Conservation (phyloP, 371 early-diverging fungal genomes). For the Mucor racemosus region DNA sequence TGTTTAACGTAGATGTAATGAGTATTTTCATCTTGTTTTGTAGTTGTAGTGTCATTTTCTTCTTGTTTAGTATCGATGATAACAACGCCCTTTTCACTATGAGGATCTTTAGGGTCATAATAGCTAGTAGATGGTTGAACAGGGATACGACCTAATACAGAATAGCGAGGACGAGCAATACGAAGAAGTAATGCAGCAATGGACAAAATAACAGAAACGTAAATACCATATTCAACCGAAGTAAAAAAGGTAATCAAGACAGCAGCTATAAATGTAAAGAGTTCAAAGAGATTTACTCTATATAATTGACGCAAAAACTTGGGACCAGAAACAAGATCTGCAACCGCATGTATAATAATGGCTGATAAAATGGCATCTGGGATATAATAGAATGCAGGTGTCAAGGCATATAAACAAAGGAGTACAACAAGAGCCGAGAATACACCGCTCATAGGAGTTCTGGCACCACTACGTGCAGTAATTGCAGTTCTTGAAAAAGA, state of each 20-base stretch:
- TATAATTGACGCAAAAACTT: slow-evolving; percentile 33
- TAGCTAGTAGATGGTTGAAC: slow-evolving; percentile 3
- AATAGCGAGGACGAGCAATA: slow-evolving; percentile 64
- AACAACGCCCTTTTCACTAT: not conserved
- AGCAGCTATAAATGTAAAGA: slow-evolving; percentile 52
- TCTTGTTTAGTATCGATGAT: not conserved
- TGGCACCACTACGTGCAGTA: slow-evolving; percentile 77
- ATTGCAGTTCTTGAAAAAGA: slow-evolving; percentile 90
- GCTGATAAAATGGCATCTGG: slow-evolving; percentile 80
- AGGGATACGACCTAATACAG: slow-evolving; percentile 37
- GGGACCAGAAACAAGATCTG: slow-evolving; percentile 56
- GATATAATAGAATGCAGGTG: slow-evolving; percentile 85
- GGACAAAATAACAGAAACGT: slow-evolving; percentile 59
- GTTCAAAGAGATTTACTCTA: slow-evolving; percentile 53
- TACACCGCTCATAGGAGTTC: slow-evolving; percentile 80
- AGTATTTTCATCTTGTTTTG: slow-evolving; percentile 16
- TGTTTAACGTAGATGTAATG: slow-evolving; percentile 24
- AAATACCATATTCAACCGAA: slow-evolving; percentile 68
- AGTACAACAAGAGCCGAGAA: slow-evolving; percentile 79
- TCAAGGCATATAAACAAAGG: slow-evolving; percentile 75
- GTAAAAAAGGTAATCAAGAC: slow-evolving; percentile 68
- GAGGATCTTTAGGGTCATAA: slow-evolving; percentile 9
- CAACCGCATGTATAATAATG: slow-evolving; percentile 77
- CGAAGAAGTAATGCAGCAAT: slow-evolving; percentile 62
- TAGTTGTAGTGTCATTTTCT: not conserved